phyloP scores from a whole-genome alignment of 352 stramenopile species.

The Phytophthora chlamydospora region DNA sequence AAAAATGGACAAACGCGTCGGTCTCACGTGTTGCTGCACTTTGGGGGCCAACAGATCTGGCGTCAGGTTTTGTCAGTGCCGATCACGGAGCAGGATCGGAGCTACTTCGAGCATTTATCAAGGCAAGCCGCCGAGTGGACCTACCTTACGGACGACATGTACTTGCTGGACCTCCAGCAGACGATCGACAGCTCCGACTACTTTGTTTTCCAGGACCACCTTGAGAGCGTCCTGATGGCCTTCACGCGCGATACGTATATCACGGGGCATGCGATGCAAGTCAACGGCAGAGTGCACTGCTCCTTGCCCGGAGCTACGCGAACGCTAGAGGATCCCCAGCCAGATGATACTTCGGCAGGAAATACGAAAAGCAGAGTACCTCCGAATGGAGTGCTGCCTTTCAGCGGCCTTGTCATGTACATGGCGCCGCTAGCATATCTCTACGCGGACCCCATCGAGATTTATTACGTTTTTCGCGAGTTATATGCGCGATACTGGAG shows the following conservation, averaged over 20 bases:
- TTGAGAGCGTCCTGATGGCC: constrained; percentile 72
- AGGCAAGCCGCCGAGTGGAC: constrained; percentile 40
- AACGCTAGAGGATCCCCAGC: constrained; percentile 1
- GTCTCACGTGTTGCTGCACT: constrained; percentile 3
- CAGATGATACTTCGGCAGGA: constrained; percentile 1
- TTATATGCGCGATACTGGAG: constrained; percentile 85
- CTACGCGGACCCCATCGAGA: constrained; percentile 61
- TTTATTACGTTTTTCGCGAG: constrained; percentile 82
- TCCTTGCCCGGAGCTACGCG: constrained; percentile 3
- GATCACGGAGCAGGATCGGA: constrained; percentile 38
- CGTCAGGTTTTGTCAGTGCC: constrained; percentile 51
- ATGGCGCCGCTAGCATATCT: constrained; percentile 73
- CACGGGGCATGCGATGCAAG: constrained; percentile 42
- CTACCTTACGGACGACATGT: constrained; percentile 82
- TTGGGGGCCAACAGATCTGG: constrained; percentile 49
- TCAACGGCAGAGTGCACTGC: constrained; percentile 58
- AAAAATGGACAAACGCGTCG: neutral
- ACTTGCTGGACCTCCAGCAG: constrained; percentile 82
- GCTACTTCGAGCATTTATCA: constrained; percentile 59
- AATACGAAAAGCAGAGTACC: constrained; percentile 39
- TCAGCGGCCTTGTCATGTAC: constrained; percentile 78
- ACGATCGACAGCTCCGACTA: constrained; percentile 79
- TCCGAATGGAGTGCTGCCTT: constrained; percentile 74
- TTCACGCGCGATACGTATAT: constrained; percentile 73
- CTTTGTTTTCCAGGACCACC: constrained; percentile 83